A percentile compares a stretch with the other conserved stretches of the same genome.
These are phyloP conservation scores for Sporothrix brasiliensis DNA, from an alignment of 2,329 filamentous ascomycete genomes.

Conservation along the genomic window DNA sequence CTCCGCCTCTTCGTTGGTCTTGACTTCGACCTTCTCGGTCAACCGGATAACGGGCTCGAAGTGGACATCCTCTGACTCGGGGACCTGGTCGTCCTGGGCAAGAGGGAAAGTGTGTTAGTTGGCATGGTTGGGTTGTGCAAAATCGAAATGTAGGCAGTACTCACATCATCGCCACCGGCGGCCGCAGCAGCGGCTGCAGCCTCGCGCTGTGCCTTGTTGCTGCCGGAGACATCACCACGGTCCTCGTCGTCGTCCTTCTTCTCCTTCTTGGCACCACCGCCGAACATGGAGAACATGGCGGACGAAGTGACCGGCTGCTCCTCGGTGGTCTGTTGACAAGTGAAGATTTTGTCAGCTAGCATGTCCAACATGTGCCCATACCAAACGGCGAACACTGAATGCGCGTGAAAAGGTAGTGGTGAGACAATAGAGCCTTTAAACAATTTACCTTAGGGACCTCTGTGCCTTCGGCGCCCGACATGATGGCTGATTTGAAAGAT, in stretches of 20 bases:
- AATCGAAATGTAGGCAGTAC: conserved; percentile 31
- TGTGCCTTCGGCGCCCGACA: conserved; percentile 44
- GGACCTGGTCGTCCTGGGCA: conserved; percentile 70
- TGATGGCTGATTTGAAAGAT: conserved; percentile 34
- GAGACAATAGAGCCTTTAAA: background rate
- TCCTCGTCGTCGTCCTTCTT: conserved; percentile 84
- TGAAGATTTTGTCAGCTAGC: background rate
- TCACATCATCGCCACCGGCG: conserved; percentile 59
- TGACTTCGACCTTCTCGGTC: conserved; percentile 94
- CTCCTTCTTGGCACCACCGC: conserved; percentile 94
- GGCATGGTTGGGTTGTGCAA: background rate
- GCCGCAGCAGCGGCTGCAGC: conserved; percentile 61
- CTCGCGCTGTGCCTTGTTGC: conserved; percentile 76
- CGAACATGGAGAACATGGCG: conserved; percentile 96
- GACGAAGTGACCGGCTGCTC: conserved; percentile 58
- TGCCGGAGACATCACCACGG: conserved; percentile 83
- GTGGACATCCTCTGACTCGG: conserved; percentile 89
- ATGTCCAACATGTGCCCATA: background rate
- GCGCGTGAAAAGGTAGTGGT: background rate
- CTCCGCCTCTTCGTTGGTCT: conserved; percentile 98
- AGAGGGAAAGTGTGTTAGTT: conserved; percentile 15
- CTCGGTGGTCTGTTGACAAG: conserved; percentile 32
- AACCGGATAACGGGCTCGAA: conserved; percentile 96
- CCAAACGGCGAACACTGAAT: background rate
- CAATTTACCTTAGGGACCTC: conserved; percentile 36